phyloP scores from a whole-genome alignment of 306 rosid genomes.

The Prunus persica region Prunus_persica_NCBIv2 NC_034009.1:22849501-22850000 shows the following conservation, averaged over 20 bases:
- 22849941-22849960: conserved; percentile 63
- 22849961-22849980: conserved; percentile 28
- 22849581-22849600: neutral
- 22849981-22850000: neutral
- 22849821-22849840: conserved; percentile 25
- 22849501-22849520: conserved; percentile 49
- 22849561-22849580: conserved; percentile 56
- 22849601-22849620: neutral
- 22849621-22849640: neutral
- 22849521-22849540: conserved; percentile 43
- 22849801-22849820: conserved; percentile 39
- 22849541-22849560: conserved; percentile 42
- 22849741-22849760: conserved; percentile 68
- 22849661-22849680: neutral
- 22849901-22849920: conserved; percentile 34
- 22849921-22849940: conserved; percentile 42
- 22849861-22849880: neutral
- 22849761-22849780: conserved; percentile 42
- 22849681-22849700: neutral
- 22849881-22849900: neutral
- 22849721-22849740: conserved; percentile 37
- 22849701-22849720: neutral
- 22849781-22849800: conserved; percentile 45
- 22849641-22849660: neutral
- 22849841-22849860: neutral